Evolutionary conservation across 768 basidiomycete genomes (phyloP).

Genomic region (Boletus reticuloceps): DNA sequence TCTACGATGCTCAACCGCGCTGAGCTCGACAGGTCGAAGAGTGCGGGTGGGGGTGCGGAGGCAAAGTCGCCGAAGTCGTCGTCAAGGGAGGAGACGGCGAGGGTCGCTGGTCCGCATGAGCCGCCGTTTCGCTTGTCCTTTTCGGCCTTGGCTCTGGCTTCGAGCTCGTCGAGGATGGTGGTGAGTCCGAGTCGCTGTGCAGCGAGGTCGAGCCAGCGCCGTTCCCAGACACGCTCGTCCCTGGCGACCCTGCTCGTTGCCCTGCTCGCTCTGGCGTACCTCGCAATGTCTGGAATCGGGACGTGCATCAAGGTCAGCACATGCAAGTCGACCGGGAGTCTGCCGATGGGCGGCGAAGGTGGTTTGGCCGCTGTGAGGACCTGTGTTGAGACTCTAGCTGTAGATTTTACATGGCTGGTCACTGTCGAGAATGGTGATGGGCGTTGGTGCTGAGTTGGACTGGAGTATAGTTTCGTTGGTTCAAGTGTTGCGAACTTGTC

Average conservation of each 20-base stretch:
- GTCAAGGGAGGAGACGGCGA: constrained; percentile 44
- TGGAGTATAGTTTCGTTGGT: constrained; percentile 57
- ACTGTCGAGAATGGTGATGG: background rate
- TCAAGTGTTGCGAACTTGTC: constrained; percentile 87
- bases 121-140: constrained; percentile 29
- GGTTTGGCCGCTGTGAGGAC: constrained; percentile 23
- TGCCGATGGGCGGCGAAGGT: constrained; percentile 56
- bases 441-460: constrained; percentile 31
- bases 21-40: constrained; percentile 19
- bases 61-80: constrained; percentile 92
- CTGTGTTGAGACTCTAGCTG: background rate
- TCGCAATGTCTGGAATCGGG: constrained; percentile 77
- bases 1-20: constrained; percentile 12
- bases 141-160: constrained; percentile 40
- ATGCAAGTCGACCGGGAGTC: constrained; percentile 76
- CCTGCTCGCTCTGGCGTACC: constrained; percentile 66
- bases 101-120: constrained; percentile 55
- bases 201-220: constrained; percentile 62
- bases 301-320: constrained; percentile 69
- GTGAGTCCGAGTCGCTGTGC: constrained; percentile 44
- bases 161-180: constrained; percentile 57
- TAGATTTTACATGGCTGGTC: constrained; percentile 18
- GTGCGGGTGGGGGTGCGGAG: constrained; percentile 37
- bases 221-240: constrained; percentile 81
- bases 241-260: constrained; percentile 59